These are phyloP conservation scores for Geranium incanum DNA, from an alignment of 441 rosid species.

Conservation along the genomic window DNA sequence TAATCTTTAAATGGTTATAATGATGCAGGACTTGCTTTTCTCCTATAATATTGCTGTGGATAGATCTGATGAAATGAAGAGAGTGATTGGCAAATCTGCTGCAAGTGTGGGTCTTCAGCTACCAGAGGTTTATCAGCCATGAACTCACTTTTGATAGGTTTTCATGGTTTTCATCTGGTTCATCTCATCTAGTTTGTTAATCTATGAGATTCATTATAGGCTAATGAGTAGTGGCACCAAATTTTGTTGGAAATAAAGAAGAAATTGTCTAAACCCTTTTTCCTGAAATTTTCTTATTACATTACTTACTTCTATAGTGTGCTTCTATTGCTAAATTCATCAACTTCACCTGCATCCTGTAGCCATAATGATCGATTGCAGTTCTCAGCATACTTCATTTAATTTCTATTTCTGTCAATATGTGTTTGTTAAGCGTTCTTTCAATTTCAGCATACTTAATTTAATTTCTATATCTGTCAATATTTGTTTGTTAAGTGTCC, in stretches of 20 bases:
- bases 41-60: slow-evolving; percentile 93
- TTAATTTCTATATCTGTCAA: background rate
- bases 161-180: no score
- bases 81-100: slow-evolving; percentile 65
- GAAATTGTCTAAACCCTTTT: background rate
- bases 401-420: background rate
- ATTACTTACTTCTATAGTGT: background rate
- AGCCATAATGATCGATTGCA: background rate
- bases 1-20: slow-evolving; percentile 2
- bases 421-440: background rate
- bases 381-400: background rate
- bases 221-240: background rate
- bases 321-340: background rate
- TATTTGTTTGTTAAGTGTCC: background rate
- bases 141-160: slow-evolving; percentile 13
- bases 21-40: slow-evolving; percentile 61
- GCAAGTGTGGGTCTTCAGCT: slow-evolving; percentile 86
- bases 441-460: background rate
- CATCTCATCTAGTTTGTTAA: background rate
- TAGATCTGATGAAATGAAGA: slow-evolving; percentile 74
- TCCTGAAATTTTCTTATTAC: background rate
- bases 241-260: slow-evolving; percentile 5
- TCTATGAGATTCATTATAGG: background rate
- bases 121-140: slow-evolving; percentile 50
- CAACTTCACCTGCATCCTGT: no score